phyloP scores from a whole-genome alignment of 2,329 filamentous ascomycete genomes.

The Dactylonectria estremocensis region DNA sequence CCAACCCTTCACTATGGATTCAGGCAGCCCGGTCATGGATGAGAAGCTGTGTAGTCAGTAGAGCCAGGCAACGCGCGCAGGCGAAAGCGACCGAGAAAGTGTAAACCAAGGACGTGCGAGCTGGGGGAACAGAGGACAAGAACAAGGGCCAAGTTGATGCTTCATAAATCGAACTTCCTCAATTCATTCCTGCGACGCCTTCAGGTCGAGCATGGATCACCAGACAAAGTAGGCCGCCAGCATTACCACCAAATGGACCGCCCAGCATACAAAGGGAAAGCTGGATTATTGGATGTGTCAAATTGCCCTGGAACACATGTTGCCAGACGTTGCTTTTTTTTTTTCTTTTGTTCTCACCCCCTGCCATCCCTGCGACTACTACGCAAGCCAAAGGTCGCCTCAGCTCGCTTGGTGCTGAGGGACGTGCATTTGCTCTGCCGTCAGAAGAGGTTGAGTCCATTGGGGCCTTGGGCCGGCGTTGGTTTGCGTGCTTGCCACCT shows the following conservation, averaged over 20 bases:
- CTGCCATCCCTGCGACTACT: background rate
- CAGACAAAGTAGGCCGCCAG: background rate
- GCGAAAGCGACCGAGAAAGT: background rate
- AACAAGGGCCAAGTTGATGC: background rate
- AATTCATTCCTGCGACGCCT: background rate
- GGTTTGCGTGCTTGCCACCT: background rate
- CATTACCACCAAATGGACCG: background rate
- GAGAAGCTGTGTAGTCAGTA: background rate
- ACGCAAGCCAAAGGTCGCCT: background rate
- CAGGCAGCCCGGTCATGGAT: constrained; percentile 14
- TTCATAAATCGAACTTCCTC: constrained; percentile 2
- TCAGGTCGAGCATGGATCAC: constrained; percentile 2
- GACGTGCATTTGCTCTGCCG: background rate
- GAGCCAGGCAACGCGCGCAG: constrained; percentile 15
- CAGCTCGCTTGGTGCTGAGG: constrained; percentile 4
- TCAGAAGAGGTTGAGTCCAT: background rate
- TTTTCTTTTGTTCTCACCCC: background rate
- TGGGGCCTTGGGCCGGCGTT: constrained; percentile 1
- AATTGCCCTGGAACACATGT: constrained; percentile 5
- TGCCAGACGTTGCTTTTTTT: constrained; percentile 29
- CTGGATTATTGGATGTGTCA: background rate
- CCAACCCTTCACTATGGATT: constrained; percentile 14
- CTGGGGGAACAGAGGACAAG: background rate
- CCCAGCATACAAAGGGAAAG: background rate
- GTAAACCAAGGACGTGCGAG: background rate